Evolutionary conservation across 2,329 filamentous ascomycete genomes (phyloP), one percentile per base, ranked within the genome.

Genomic region (Aureobasidium namibiae): DNA sequence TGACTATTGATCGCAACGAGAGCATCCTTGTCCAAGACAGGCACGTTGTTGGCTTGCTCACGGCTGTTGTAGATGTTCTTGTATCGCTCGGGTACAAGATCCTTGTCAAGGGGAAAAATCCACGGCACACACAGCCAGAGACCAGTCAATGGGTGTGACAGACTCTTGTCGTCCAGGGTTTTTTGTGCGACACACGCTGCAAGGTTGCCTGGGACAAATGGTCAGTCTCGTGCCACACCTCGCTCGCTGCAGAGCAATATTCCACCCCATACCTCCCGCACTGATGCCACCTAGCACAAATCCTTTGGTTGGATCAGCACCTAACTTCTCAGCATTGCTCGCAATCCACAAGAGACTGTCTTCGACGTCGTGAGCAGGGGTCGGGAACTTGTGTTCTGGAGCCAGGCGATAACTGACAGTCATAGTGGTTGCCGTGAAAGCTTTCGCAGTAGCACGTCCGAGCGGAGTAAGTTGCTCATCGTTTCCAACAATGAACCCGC

Each of bases 251-350:
- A n/a, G n/a, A n/a, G n/a, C n/a, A n/a, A n/a, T n/a, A n/a, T n/a
- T n/a, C n/a, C n/a, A n/a, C n/a, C n/a, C n/a, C n/a, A n/a, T n/a
- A 34, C 33, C 36, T 18, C 76, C 77, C 2, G 79, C 77, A 10
- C 75, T 78, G 1, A 72, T 72, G 0, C 79, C 79, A 16, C 77
- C 78, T 14, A 80, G 60, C 16, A 81, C 61, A 61, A 81, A 80
- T 0, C 78, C 79, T 11, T 69, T 68, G 6, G 68, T 66, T 0
- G 75, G 72, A 60, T 79, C 72, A 11, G 74, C 74, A 10, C 70
- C 72, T 2, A 79, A 64, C 1, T 67, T 56, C n/a, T 65, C 31
- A 14, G 76, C 74, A 59, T 80, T 75, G 11, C 67, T 61, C 11
- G 71, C 72, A 11, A 75, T 69, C 76, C 76, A 80, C 66, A 74